phyloP scores from a whole-genome alignment of 495 filamentous ascomycete species.

The Lophiotrema nucula region DNA sequence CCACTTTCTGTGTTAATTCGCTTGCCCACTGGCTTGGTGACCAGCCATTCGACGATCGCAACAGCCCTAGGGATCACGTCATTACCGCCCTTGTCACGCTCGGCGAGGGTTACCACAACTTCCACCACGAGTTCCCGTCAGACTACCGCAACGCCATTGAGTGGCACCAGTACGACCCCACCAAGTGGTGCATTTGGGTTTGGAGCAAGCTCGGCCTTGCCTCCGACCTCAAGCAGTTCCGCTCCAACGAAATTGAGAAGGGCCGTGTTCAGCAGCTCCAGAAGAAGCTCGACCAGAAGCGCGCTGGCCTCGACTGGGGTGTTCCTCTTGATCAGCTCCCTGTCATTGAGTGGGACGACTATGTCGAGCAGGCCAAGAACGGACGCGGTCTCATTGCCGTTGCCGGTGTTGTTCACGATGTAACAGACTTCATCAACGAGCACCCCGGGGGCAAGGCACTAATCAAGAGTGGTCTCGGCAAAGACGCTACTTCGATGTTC shows the following conservation, averaged over 20 bases:
- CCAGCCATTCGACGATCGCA: conserved; percentile 98
- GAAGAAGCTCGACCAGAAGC: conserved; percentile 99
- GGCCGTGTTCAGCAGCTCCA: conserved; percentile 93
- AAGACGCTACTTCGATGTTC: conserved; percentile 98
- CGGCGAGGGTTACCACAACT: conserved; percentile 98
- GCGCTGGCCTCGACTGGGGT: conserved; percentile 90
- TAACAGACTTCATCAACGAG: conserved; percentile 90
- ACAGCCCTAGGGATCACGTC: conserved; percentile 94
- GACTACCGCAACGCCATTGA: conserved; percentile 98
- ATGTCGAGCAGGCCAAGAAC: conserved; percentile 80
- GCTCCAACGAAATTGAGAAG: conserved; percentile 98
- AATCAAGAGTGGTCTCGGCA: conserved; percentile 89
- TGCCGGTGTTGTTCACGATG: conserved; percentile 94
- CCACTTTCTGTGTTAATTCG: conserved; percentile 99
- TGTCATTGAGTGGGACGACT: conserved; percentile 96
- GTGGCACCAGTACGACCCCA: conserved; percentile 98
- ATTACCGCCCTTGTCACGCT: conserved; percentile 94
- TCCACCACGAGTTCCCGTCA: conserved; percentile 99
- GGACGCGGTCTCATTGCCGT: conserved; percentile 85
- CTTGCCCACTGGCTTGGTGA: conserved; percentile 98
- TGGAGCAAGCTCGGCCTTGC: conserved; percentile 94
- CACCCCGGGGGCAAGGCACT: conserved; percentile 96
- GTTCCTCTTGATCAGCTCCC: conserved; percentile 89
- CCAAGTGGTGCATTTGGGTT: conserved; percentile 94
- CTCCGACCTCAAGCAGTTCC: conserved; percentile 96